phyloP scores from a whole-genome alignment of 495 filamentous ascomycete species.

The Annulohypoxylon maeteangense region DNA sequence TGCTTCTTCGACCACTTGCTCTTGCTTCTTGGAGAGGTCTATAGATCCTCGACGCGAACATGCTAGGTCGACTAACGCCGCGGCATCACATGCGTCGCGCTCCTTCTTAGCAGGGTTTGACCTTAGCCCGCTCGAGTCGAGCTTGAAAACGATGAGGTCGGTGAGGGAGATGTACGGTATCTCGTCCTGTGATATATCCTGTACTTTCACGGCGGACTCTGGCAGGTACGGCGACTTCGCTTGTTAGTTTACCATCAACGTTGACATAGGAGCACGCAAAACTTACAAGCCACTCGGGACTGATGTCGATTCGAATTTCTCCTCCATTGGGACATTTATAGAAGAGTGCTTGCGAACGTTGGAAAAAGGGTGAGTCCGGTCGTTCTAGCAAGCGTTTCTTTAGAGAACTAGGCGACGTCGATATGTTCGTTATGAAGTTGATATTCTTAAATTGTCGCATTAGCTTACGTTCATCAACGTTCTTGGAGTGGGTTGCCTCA shows the following conservation, averaged over 20 bases:
- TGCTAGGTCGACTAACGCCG: constrained; percentile 35
- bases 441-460: constrained; percentile 32
- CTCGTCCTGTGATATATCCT: constrained; percentile 27
- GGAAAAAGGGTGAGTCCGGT: constrained; percentile 40
- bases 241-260: constrained; percentile 8
- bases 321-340: constrained; percentile 31
- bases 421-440: constrained; percentile 42
- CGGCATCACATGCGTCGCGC: constrained; percentile 35
- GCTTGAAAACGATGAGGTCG: constrained; percentile 43
- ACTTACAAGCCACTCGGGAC: constrained; percentile 42
- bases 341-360: constrained; percentile 27
- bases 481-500: constrained; percentile 14
- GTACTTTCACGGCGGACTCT: constrained; percentile 25
- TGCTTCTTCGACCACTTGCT: constrained; percentile 41
- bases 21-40: constrained; percentile 34
- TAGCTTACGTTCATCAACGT: neutral
- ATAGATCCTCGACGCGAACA: neutral
- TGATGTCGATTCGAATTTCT: constrained; percentile 36
- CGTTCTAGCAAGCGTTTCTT: constrained; percentile 37
- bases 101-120: constrained; percentile 32
- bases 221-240: constrained; percentile 40
- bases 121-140: constrained; percentile 39
- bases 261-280: neutral
- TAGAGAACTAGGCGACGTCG: constrained; percentile 30
- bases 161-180: constrained; percentile 43